Percentiles rank a stretch among this genome's conserved stretches.
Evolutionary conservation across 2,329 filamentous ascomycete species (phyloP).

Genomic region (Fusarium cyanostomum): DNA sequence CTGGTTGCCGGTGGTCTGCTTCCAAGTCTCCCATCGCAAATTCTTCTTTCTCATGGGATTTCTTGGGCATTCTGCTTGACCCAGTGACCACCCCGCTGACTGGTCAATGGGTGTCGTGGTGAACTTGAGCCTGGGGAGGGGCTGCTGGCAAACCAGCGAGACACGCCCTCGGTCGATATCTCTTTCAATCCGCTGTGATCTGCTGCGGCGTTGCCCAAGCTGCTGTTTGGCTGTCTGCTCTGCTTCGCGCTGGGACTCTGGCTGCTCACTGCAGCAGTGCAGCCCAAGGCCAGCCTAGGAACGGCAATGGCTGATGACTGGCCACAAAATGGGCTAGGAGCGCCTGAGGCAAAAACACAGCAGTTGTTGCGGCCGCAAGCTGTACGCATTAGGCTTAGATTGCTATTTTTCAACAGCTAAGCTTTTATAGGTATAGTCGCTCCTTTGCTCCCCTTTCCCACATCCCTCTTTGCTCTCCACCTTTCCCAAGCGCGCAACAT

Average conservation of each 20-base stretch:
- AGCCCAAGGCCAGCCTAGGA: slow-evolving; percentile 17
- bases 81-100: slow-evolving; percentile 32
- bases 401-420: neutral
- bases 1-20: slow-evolving; percentile 37
- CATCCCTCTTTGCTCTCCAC: slow-evolving; percentile 29
- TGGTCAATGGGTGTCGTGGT: slow-evolving; percentile 27
- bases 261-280: neutral
- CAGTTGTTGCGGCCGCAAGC: slow-evolving; percentile 28
- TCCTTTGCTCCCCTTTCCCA: neutral
- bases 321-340: neutral
- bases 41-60: slow-evolving; percentile 29
- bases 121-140: slow-evolving; percentile 17
- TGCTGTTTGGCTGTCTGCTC: slow-evolving; percentile 14
- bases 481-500: slow-evolving; percentile 31
- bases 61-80: slow-evolving; percentile 27
- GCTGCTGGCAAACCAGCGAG: slow-evolving; percentile 8
- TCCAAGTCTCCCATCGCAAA: slow-evolving; percentile 31
- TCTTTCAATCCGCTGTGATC: slow-evolving; percentile 13
- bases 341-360: slow-evolving; percentile 31
- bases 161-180: slow-evolving; percentile 9
- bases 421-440: slow-evolving; percentile 4
- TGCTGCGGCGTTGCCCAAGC: slow-evolving; percentile 23
- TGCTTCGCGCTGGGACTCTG: slow-evolving; percentile 6
- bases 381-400: slow-evolving; percentile 24
- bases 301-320: slow-evolving; percentile 16